phyloP scores from a whole-genome alignment of 495 filamentous ascomycete genomes.

The Apodospora peruviana region DNA sequence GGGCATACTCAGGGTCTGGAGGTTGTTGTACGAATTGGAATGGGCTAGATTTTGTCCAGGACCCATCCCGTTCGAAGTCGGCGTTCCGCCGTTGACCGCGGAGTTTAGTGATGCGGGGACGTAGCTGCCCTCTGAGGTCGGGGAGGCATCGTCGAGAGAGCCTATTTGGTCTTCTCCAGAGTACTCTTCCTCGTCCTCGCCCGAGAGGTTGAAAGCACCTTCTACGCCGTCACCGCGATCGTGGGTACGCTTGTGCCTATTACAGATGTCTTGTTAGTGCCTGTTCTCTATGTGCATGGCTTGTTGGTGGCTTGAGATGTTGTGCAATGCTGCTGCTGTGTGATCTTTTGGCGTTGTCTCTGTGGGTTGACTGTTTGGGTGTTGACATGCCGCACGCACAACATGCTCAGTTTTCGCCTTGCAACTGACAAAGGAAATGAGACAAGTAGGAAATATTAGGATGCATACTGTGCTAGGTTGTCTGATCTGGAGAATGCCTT shows the following conservation, averaged over 20 bases:
- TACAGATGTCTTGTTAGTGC: conserved; percentile 29
- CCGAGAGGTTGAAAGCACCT: conserved; percentile 55
- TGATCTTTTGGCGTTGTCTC: conserved; percentile 15
- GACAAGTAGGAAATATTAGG: conserved; percentile 25
- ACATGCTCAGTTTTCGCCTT: conserved; percentile 18
- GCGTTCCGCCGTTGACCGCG: conserved; percentile 27
- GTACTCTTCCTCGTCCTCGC: conserved; percentile 73
- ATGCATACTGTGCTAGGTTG: conserved; percentile 91
- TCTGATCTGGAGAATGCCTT: conserved; percentile 98
- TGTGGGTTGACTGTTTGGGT: conserved; percentile 17
- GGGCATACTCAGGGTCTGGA: conserved; percentile 49
- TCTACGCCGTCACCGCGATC: conserved; percentile 71
- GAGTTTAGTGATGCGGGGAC: conserved; percentile 39
- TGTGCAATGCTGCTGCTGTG: conserved; percentile 28
- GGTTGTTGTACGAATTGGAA: conserved; percentile 37
- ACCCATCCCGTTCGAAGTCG: conserved; percentile 19
- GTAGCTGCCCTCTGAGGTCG: conserved; percentile 54
- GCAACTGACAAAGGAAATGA: conserved; percentile 27
- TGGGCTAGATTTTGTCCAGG: conserved; percentile 26
- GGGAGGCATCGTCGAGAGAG: conserved; percentile 69
- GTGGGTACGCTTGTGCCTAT: conserved; percentile 90
- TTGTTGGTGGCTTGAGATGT: conserved; percentile 19
- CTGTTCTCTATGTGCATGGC: conserved; percentile 10
- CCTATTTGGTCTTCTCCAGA: conserved; percentile 65
- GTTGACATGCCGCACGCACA: conserved; percentile 30